These are phyloP conservation scores for Suillus subaureus DNA, from an alignment of 768 basidiomycete species.

Conservation along the genomic window DNA sequence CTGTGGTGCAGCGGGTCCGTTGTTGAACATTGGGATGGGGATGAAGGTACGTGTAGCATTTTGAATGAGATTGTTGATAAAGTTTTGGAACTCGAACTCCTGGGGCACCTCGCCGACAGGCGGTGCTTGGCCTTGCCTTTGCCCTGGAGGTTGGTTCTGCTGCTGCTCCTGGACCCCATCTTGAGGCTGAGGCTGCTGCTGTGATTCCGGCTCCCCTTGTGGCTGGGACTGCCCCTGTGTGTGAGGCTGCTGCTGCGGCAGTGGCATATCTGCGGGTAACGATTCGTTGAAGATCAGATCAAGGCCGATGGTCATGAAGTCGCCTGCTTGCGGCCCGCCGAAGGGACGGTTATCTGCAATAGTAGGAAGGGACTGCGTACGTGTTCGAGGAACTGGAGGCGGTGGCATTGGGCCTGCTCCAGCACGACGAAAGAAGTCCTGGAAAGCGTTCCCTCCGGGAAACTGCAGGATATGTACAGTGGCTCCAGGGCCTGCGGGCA, in stretches of 20 bases:
- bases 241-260: neutral
- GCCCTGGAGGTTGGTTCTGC: neutral
- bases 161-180: neutral
- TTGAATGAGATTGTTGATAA: slow-evolving; percentile 6
- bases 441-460: slow-evolving; percentile 15
- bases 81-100: slow-evolving; percentile 3
- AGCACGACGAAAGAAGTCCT: slow-evolving; percentile 8
- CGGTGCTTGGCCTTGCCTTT: neutral
- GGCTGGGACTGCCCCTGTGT: neutral
- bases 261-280: slow-evolving; percentile 10
- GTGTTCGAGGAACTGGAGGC: slow-evolving; percentile 2
- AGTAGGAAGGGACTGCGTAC: slow-evolving; percentile 19
- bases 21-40: neutral
- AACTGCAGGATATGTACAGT: slow-evolving; percentile 28
- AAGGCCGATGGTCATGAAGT: slow-evolving; percentile 42
- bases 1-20: neutral
- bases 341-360: slow-evolving; percentile 21
- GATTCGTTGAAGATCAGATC: slow-evolving; percentile 38
- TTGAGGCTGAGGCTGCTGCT: neutral
- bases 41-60: slow-evolving; percentile 3
- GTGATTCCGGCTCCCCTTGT: neutral
- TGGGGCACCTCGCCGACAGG: neutral
- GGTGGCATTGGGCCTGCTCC: slow-evolving; percentile 16
- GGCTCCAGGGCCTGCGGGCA: slow-evolving; percentile 20
- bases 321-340: slow-evolving; percentile 17